Evolutionary conservation across 352 stramenopile species (phyloP), one percentile per base, ranked within the genome.

Genomic region (Phytophthora megakarya): DNA sequence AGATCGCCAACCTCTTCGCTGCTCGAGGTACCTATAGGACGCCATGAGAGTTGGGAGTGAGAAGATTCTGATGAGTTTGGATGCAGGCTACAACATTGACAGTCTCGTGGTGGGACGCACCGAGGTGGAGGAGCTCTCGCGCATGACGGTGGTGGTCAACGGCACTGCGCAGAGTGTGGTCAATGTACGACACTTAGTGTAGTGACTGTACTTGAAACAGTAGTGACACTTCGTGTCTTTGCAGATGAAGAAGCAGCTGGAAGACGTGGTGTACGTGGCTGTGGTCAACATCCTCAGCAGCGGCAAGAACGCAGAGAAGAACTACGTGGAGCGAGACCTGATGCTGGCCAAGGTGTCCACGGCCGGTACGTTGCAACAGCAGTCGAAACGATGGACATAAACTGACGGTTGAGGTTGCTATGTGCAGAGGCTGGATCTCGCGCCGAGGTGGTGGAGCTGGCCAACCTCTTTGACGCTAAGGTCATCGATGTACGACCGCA

Each of bases 281-380:
- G 86, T 92, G 25, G 86, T 93, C 38, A 95, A 93, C 68, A 93
- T 95, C 57, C 69, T 95, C 54, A 93, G 80, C 66, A 88, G 78
- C 46, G 77, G 81, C 53, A 64, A 72, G 23, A 75, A 83, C 19
- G 59, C 70, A 30, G 67, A 90, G 64, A 91, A 91, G 63, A 90
- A 89, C 72, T 90, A 90, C 58, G 84, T 95, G 35, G 86, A 95
- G 74, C 78, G 86, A n/a, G 86, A 95, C 57, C 68, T 95, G 61
- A 93, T 93, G 84, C 83, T 95, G 39, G 86, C 86, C 56, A 95
- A 95, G 68, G 81, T 93, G 25, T 93, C 86, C 25, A 95, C 86
- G 23, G 72, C 67, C 51, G 73, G 83, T 92, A 75, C 69, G 78
- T 86, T 39, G 15, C 25, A 22, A 2, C 30, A 35, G 3, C 30